These are phyloP conservation scores for Coleophoma crateriformis DNA, from an alignment of 2,329 filamentous ascomycete genomes.

Conservation along the genomic window DNA sequence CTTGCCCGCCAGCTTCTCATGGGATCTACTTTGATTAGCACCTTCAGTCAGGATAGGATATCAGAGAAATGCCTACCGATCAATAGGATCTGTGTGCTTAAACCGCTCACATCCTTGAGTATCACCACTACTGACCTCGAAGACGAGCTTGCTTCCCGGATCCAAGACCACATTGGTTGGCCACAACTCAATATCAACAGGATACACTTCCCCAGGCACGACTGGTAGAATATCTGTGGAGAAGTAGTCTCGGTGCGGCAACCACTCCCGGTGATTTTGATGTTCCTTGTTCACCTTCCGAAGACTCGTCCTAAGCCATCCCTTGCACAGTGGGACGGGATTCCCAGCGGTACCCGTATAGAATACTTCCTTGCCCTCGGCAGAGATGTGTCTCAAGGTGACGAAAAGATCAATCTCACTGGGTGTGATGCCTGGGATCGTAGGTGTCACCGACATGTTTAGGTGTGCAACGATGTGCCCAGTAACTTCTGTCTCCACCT, in stretches of 20 bases:
- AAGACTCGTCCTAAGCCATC: slow-evolving; percentile 53
- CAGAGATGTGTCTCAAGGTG: slow-evolving; percentile 51
- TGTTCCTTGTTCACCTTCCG: slow-evolving; percentile 46
- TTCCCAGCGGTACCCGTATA: slow-evolving; percentile 62
- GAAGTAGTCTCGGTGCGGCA: slow-evolving; percentile 54
- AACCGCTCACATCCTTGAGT: slow-evolving; percentile 54
- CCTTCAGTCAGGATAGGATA: slow-evolving; percentile 12
- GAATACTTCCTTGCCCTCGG: slow-evolving; percentile 47
- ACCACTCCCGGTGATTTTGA: slow-evolving; percentile 43
- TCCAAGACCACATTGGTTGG: slow-evolving; percentile 52
- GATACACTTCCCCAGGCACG: slow-evolving; percentile 47
- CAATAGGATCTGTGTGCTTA: slow-evolving; percentile 41
- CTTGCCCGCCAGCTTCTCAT: slow-evolving; percentile 34
- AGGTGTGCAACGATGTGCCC: slow-evolving; percentile 62
- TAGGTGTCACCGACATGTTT: slow-evolving; percentile 54
- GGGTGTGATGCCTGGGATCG: slow-evolving; percentile 17
- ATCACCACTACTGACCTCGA: slow-evolving; percentile 50
- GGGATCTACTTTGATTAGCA: slow-evolving; percentile 1
- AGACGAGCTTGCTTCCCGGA: slow-evolving; percentile 43
- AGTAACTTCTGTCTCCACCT: slow-evolving; percentile 62
- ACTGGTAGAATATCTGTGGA: slow-evolving; percentile 49
- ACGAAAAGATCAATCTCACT: slow-evolving; percentile 57
- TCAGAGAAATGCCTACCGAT: slow-evolving; percentile 29
- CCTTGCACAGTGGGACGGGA: slow-evolving; percentile 54
- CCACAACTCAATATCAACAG: slow-evolving; percentile 57